phyloP scores from a whole-genome alignment of 2,329 filamentous ascomycete species.

The Fusarium setosum region DNA sequence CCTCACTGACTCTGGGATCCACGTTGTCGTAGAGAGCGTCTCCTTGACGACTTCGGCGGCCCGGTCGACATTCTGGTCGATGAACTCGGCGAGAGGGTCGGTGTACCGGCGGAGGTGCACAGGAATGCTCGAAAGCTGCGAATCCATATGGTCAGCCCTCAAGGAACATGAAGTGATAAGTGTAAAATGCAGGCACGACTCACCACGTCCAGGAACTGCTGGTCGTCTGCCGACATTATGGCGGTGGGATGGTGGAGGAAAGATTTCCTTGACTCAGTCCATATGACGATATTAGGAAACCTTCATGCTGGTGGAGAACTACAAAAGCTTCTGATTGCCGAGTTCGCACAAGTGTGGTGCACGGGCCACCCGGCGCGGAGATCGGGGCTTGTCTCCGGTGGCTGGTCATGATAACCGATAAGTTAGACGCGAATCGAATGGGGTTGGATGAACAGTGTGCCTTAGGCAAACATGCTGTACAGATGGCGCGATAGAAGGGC shows the following conservation, averaged over 20 bases:
- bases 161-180: neutral
- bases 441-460: too few species aligned
- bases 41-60: constrained; percentile 79
- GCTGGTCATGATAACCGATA: neutral
- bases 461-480: too few species aligned
- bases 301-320: constrained; percentile 43
- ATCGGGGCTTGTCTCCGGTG: constrained; percentile 28
- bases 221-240: constrained; percentile 82
- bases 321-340: constrained; percentile 39
- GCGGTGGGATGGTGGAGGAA: constrained; percentile 33
- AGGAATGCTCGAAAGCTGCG: constrained; percentile 63
- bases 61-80: constrained; percentile 84
- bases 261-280: constrained; percentile 39
- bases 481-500: too few species aligned
- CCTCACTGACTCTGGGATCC: constrained; percentile 78
- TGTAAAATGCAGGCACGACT: constrained; percentile 46
- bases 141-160: constrained; percentile 21
- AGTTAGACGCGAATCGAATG: neutral
- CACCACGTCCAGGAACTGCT: constrained; percentile 82
- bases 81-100: constrained; percentile 78
- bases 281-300: constrained; percentile 45
- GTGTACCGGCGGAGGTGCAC: constrained; percentile 78
- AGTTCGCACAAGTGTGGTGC: constrained; percentile 32
- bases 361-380: constrained; percentile 39
- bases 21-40: constrained; percentile 72